Evolutionary conservation across 371 early-diverging fungal species (phyloP), one percentile per base, ranked within the genome.

Genomic region (Mucor velutinosus): DNA sequence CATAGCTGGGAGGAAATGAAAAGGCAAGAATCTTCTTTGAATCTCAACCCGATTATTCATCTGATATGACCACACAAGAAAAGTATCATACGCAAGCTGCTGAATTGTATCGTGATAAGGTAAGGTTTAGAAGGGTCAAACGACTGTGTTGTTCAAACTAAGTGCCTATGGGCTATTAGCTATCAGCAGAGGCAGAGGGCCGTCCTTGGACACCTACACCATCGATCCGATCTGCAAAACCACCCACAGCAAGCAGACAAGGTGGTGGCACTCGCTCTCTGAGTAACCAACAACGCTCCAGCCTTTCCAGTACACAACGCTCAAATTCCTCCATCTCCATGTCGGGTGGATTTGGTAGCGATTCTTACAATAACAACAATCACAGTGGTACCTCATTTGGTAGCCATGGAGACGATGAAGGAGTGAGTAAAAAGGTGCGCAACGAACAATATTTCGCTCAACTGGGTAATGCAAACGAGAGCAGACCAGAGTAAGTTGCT

Each of bases 1-100:
- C n/a, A 43, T 76, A 86, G 87, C 70, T 94, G 63, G 99, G 99
- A 69, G 98, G 99, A 32, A 99, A 99, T 79, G 78, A 85, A 67
- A 92, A 90, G 69, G 95, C 96, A 43, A 84, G 86, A 62, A 90
- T 87, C 55, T 98, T 97, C 79, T 94, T 99, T 75, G 84, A 86
- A 65, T 76, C 91, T 6, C 94, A 94, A 74, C 88, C 96, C 4
- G 97, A 96, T 62, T 96, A 92, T 77, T 73, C 76, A 1, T 80
- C 87, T 10, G 86, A 80, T 12, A 92, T 95, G 95, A 69, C 87
- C 19, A 91, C 95, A 64, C 83, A 85, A 60, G 91, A 94, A 60
- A 95, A 95, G 77, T 97, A 95, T 82, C 89, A 87, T 73, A 90
- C 91, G 67, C 89, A 91, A 64, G 94, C 92, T 80, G 97, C 98